Percentiles rank a stretch among this genome's conserved stretches.
Conservation (phyloP, 306 rosid species). For the Acacia melanoxylon region DNA sequence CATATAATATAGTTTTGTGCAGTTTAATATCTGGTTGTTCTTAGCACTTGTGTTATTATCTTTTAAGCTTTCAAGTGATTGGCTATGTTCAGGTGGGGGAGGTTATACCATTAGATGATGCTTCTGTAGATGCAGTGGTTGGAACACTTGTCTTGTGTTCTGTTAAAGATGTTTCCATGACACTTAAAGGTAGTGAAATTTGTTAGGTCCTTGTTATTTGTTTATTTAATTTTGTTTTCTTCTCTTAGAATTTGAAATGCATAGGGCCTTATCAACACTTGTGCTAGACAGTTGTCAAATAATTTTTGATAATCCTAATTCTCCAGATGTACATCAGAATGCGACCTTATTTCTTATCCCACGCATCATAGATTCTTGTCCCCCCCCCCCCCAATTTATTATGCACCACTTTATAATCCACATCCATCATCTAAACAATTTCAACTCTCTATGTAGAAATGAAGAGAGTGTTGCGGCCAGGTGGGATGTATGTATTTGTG, state of each 20-base stretch:
- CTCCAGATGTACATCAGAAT: not conserved
- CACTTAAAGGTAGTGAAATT: slow-evolving; percentile 61
- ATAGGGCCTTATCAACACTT: not conserved
- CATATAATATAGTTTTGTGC: not conserved
- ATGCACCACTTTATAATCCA: not conserved
- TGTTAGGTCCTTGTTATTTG: slow-evolving; percentile 1
- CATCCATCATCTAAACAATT: not conserved
- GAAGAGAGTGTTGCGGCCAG: slow-evolving; percentile 75
- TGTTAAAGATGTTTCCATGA: slow-evolving; percentile 68
- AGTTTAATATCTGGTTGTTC: not conserved
- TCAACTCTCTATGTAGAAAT: slow-evolving; percentile 55
- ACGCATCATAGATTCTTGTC: not conserved
- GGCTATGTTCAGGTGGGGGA: slow-evolving; percentile 68
- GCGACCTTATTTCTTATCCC: not conserved
- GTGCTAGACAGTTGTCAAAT: not conserved
- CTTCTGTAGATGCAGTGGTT: slow-evolving; percentile 91
- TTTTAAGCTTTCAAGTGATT: slow-evolving; percentile 27
- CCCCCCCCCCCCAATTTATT: not conserved
- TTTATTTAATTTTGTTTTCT: not conserved
- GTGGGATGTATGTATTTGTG: slow-evolving; percentile 70
- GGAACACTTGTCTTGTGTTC: slow-evolving; percentile 93
- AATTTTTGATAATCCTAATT: not conserved
- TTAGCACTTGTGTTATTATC: slow-evolving; percentile 5
- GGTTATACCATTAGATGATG: slow-evolving; percentile 77
- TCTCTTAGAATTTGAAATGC: slow-evolving; percentile 13